Evolutionary conservation across 768 basidiomycete genomes (phyloP).

Genomic region (Lentinula sp.): DNA sequence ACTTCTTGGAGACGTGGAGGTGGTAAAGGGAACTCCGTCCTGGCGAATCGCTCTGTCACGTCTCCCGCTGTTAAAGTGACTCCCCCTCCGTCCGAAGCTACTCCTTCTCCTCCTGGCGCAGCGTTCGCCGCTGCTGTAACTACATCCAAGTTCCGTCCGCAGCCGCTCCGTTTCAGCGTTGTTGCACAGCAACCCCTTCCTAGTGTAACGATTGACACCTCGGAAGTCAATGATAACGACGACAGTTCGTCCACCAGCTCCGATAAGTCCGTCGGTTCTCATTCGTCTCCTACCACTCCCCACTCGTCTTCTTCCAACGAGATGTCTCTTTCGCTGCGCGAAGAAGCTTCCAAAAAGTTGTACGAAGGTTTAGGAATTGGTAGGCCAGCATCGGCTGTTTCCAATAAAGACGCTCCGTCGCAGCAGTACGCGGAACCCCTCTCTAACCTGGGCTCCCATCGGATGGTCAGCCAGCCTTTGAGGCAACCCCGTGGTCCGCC

Average conservation of each 20-base stretch:
- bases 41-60: conserved; percentile 57
- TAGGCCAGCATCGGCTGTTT: conserved; percentile 46
- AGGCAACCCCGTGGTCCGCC: conserved; percentile 89
- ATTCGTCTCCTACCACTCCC: conserved; percentile 69
- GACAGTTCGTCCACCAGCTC: conserved; percentile 60
- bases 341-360: conserved; percentile 80
- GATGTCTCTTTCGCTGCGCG: conserved; percentile 72
- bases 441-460: conserved; percentile 36
- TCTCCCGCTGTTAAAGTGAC: conserved; percentile 70
- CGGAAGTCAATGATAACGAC: conserved; percentile 46
- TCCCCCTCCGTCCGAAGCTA: conserved; percentile 59
- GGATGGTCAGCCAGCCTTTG: conserved; percentile 65
- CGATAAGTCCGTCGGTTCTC: conserved; percentile 33
- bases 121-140: conserved; percentile 15
- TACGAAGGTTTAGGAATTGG: conserved; percentile 89
- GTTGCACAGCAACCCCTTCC: conserved; percentile 47
- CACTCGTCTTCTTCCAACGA: conserved; percentile 61
- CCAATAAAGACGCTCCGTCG: conserved; percentile 27
- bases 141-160: conserved; percentile 47
- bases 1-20: conserved; percentile 73
- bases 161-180: conserved; percentile 58
- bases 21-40: conserved; percentile 61
- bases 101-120: conserved; percentile 41
- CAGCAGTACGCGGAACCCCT: conserved; percentile 20
- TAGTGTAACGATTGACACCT: conserved; percentile 50